Evolutionary conservation across 1,284 basidiomycete genomes (phyloP).

Genomic region (Anthracocystis walkeri): DNA sequence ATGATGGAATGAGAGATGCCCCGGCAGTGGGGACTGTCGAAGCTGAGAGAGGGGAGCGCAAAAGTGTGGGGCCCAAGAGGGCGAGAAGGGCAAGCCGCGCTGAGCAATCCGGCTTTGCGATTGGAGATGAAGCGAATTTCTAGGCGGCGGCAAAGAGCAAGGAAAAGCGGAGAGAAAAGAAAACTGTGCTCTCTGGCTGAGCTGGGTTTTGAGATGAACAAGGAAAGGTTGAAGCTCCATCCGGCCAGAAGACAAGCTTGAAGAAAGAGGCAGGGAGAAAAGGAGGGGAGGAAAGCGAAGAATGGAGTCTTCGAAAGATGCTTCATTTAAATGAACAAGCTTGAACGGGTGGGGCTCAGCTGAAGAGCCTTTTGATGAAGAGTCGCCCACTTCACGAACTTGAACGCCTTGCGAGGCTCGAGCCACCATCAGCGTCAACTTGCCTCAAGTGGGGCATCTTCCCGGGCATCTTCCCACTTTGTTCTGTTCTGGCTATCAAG

Average conservation of each 20-base stretch:
- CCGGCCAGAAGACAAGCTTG: slow-evolving; percentile 19
- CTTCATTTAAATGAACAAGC: slow-evolving; percentile 37
- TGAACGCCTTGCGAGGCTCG: slow-evolving; percentile 21
- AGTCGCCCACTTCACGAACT: slow-evolving; percentile 5
- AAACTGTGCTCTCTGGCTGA: slow-evolving; percentile 7
- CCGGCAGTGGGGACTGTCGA: slow-evolving; percentile 12
- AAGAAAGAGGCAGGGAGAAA: background rate
- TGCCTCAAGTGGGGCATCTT: background rate
- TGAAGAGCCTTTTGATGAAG: slow-evolving; percentile 14
- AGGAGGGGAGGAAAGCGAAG: slow-evolving; percentile 6
- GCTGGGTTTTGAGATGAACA: slow-evolving; percentile 14
- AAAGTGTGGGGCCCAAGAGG: slow-evolving; percentile 11
- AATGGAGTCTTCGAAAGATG: slow-evolving; percentile 7
- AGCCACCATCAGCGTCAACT: slow-evolving; percentile 11
- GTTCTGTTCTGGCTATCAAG: slow-evolving; percentile 13
- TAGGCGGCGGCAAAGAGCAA: background rate
- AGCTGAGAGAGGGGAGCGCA: background rate
- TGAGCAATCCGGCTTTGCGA: slow-evolving; percentile 13
- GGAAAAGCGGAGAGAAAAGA: background rate
- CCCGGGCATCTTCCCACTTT: too few relatives aligned
- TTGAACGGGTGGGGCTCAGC: slow-evolving; percentile 16
- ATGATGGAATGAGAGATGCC: slow-evolving; percentile 17
- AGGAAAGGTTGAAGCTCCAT: slow-evolving; percentile 21
- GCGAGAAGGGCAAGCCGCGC: slow-evolving; percentile 13
- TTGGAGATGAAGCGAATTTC: slow-evolving; percentile 14